These are phyloP conservation scores for Scedosporium minutisporum DNA, from an alignment of 2,329 filamentous ascomycete genomes.

Conservation along the genomic window DNA sequence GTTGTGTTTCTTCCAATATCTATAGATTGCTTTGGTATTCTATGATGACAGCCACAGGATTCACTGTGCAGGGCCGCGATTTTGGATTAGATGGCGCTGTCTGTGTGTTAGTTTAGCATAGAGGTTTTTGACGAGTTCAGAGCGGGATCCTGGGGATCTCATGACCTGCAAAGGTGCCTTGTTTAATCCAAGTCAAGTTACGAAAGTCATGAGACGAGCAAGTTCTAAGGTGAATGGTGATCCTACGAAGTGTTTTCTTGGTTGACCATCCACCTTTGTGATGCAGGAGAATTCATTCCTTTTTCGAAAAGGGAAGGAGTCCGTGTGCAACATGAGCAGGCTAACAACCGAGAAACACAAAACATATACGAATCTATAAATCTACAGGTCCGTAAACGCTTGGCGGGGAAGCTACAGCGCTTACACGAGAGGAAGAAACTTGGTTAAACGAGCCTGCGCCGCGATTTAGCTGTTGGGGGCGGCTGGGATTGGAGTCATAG, in stretches of 20 bases:
- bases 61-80: not conserved
- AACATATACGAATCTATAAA: not conserved
- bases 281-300: not conserved
- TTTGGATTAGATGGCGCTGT: not conserved
- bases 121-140: not conserved
- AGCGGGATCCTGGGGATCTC: not conserved
- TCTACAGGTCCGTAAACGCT: not conserved
- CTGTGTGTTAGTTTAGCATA: not conserved
- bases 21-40: not conserved
- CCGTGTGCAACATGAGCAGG: not conserved
- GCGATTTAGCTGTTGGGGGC: not conserved
- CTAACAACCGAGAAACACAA: not conserved
- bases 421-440: not conserved
- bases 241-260: not conserved
- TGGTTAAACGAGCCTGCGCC: not conserved
- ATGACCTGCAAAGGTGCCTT: constrained; percentile 5
- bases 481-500: not conserved
- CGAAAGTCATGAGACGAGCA: not conserved
- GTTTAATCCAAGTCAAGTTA: not conserved
- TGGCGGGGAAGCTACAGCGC: not conserved
- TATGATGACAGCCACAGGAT: not conserved
- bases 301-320: too few species aligned
- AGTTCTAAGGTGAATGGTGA: not conserved
- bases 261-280: not conserved
- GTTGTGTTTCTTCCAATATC: not conserved